Base-by-base conservation (phyloP, 805 yeast genomes). In the Naumovozyma dairenensis region DNA sequence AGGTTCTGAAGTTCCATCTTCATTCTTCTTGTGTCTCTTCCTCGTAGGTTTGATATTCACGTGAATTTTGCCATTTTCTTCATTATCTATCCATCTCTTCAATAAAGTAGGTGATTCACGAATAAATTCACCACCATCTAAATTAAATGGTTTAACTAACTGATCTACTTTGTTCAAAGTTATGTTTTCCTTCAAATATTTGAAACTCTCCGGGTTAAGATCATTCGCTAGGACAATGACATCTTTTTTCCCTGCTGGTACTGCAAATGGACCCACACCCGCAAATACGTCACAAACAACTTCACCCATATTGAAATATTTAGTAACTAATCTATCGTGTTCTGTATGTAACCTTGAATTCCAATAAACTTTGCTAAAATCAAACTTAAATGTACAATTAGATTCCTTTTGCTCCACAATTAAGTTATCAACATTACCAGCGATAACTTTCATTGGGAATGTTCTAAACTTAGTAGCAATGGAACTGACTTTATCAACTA, bases 251-350 rank as follows among this genome's bases (percentile, higher is more conserved):
- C 87, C 97, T 1, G 96, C 94, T 0, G 99, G 99, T 1, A 92
- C 74, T 2, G 94, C 89, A 63, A 93, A 92, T 4, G 99, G 99
- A 0, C 99, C 99, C 2, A 92, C 97, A 30, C 99, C 99, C 1
- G 96, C 97, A 74, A 93, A 83, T 0, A 86, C 96, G 62, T 92
- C 99, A 48, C 85, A 84, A 0, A 93, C 81, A 5, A 85, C 81
- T 38, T 80, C 80, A 7, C 80, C 80, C 4, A 72, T 65, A 27
- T 70, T 47, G 47, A 82, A 80, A 37, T 64, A 66, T 25, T 60
- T 51, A 1, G 60, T 53, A 3, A 92, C 79, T 28, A 92, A 60
- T 38, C 97, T 66, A 30, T 77, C 89, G 57, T 92, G 99, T 50
- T 92, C 99, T 1, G 95, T 83, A 45, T 86, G 89, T 32, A 92